Evolutionary conservation across 2,329 filamentous ascomycete species (phyloP).

Genomic region (Penicillium sp.): DNA sequence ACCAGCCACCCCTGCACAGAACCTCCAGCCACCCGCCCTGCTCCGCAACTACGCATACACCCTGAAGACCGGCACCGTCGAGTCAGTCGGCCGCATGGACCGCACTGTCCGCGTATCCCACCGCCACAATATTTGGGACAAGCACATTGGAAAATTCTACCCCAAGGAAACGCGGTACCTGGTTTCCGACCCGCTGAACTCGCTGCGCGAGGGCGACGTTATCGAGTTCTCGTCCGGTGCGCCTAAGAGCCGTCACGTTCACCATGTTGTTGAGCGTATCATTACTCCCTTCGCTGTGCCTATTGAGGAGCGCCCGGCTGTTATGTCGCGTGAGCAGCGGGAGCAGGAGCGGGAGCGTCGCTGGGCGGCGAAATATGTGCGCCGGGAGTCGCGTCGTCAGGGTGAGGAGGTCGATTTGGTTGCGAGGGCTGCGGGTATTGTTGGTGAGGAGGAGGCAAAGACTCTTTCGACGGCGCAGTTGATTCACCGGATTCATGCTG

Average conservation of each 20-base stretch:
- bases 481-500: conserved; percentile 26
- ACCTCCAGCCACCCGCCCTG: conserved; percentile 25
- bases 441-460: conserved; percentile 6
- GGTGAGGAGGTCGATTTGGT: conserved; percentile 19
- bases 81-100: conserved; percentile 44
- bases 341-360: conserved; percentile 32
- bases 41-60: conserved; percentile 39
- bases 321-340: conserved; percentile 38
- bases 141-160: conserved; percentile 40
- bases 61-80: conserved; percentile 41
- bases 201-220: conserved; percentile 45
- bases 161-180: conserved; percentile 34
- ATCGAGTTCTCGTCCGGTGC: conserved; percentile 46
- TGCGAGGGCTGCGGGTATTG: conserved; percentile 30
- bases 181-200: conserved; percentile 43
- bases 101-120: conserved; percentile 41
- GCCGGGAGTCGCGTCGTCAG: conserved; percentile 29
- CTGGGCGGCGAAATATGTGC: conserved; percentile 33
- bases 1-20: conserved; percentile 3
- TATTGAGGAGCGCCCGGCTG: conserved; percentile 38
- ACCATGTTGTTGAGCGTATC: conserved; percentile 46
- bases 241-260: conserved; percentile 39
- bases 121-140: conserved; percentile 37
- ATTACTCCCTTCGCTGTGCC: conserved; percentile 40
- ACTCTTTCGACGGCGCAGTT: conserved; percentile 22